Base-by-base conservation (phyloP, 495 filamentous ascomycete species). In the Aspergillus nidulans region DNA sequence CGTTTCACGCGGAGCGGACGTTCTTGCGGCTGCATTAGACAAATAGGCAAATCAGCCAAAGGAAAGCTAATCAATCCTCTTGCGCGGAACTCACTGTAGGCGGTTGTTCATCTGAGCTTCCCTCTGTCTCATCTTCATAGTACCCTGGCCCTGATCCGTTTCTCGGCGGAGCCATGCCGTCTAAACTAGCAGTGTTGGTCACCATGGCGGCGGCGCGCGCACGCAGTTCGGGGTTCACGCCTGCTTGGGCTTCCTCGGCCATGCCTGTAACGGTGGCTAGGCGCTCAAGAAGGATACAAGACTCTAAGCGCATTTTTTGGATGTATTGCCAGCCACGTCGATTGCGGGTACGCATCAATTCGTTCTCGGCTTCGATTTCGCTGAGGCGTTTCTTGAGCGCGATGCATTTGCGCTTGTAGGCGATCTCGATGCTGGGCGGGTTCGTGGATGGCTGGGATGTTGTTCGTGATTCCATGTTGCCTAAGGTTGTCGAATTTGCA, bases 361-460 rank as follows among this genome's bases (percentile, higher is more conserved):
- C 90, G 63, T 96, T 95, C 59, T 87, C 85, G 26, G 87, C 85
- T 63, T 97, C 91, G 63, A 97, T 86, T 65, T 97, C 92, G 55
- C 79, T 84, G 50, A 96, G 87, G 38, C 95, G 90, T 59, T 87
- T 85, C 71, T 94, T 95, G 18, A 99, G 83, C 59, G 94, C 86
- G 73, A 96, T 91, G 69, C 95, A 97, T 82, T 99, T 99, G 63
- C 86, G 83, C 62, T 92, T 90, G 74, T 99, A 99, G 51, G 92
- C 91, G 63, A 89, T 85, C 72, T 99, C 95, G 41, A 97, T 90
- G 25, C 92, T 95, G 18, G 94, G 92, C 13, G 94, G 91, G 59
- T 77, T 77, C 28, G 68, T 56, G 21, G 70, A 60, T 8, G 67
- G 60, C 16, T 42, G 69, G 60, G 30, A 62, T 57, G 25, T 61